phyloP scores from a whole-genome alignment of 1,139 yeast species.

The Tardiomyces depauwii region DNA sequence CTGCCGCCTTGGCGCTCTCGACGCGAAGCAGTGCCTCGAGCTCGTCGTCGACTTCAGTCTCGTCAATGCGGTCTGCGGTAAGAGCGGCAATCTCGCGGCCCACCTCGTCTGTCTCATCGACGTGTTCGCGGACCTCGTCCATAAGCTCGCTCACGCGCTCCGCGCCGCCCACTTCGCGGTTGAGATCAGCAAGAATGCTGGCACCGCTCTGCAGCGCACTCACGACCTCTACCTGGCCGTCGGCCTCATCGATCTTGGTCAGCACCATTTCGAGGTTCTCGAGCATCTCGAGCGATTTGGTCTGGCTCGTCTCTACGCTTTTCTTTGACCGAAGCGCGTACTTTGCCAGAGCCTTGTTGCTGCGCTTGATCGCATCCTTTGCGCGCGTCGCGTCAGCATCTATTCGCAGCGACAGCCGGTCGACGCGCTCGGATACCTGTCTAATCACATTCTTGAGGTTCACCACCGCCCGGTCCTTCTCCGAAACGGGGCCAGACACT shows the following conservation, averaged over 20 bases:
- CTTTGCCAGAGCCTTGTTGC: conserved; percentile 18
- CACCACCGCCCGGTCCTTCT: conserved; percentile 23
- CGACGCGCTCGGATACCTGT: conserved; percentile 17
- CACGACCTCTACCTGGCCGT: conserved; percentile 16
- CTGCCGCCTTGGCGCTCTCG: background rate
- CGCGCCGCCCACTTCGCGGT: conserved; percentile 23
- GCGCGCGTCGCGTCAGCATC: conserved; percentile 15
- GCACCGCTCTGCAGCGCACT: conserved; percentile 23
- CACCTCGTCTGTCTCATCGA: conserved; percentile 23
- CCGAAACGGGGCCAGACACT: conserved; percentile 12
- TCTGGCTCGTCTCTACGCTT: conserved; percentile 19
- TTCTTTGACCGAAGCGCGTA: conserved; percentile 18
- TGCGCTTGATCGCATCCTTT: conserved; percentile 13
- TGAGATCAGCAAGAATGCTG: conserved; percentile 20
- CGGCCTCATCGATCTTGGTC: conserved; percentile 19
- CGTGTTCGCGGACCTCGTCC: conserved; percentile 25
- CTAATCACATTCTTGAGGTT: conserved; percentile 17
- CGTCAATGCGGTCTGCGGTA: conserved; percentile 7
- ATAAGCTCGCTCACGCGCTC: conserved; percentile 26
- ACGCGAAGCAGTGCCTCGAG: conserved; percentile 11
- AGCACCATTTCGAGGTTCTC: conserved; percentile 24
- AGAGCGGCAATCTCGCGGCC: conserved; percentile 19
- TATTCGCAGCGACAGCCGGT: conserved; percentile 15
- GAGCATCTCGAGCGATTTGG: conserved; percentile 18
- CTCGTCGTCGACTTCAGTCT: conserved; percentile 18